phyloP scores from a whole-genome alignment of 2,329 filamentous ascomycete genomes.

The Colletotrichum scovillei region DNA sequence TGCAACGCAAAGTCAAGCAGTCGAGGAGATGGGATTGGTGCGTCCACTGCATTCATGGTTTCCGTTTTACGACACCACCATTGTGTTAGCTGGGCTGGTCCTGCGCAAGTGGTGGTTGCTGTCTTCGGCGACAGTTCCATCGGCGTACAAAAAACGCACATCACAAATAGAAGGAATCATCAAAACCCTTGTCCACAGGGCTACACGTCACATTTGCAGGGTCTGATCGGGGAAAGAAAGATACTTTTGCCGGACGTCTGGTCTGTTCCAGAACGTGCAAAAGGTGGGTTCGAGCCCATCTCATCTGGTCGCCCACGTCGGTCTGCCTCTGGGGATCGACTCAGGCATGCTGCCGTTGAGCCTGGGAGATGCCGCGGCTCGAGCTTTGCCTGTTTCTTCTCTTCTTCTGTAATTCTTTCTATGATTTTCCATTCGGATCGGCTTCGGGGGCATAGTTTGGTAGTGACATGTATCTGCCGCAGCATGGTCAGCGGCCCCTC shows the following conservation, averaged over 20 bases:
- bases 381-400: neutral
- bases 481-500: neutral
- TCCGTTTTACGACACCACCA: neutral
- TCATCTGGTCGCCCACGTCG: slow-evolving; percentile 14
- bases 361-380: slow-evolving; percentile 18
- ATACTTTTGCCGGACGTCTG: slow-evolving; percentile 27
- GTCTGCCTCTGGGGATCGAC: slow-evolving; percentile 29
- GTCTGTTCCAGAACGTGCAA: slow-evolving; percentile 32
- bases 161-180: neutral
- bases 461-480: neutral
- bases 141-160: neutral
- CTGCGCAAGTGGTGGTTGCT: neutral
- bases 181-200: slow-evolving; percentile 5
- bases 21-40: neutral
- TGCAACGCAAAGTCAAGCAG: slow-evolving; percentile 24
- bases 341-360: slow-evolving; percentile 22
- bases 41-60: neutral
- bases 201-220: slow-evolving; percentile 32
- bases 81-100: neutral
- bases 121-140: neutral
- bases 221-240: slow-evolving; percentile 26
- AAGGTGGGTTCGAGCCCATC: slow-evolving; percentile 29
- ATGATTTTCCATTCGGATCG: neutral
- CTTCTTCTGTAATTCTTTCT: too few relatives aligned
- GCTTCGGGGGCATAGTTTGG: neutral